These are phyloP conservation scores for Leonotis leonurus DNA, from an alignment of 257 asterid species.

Conservation along the genomic window DNA sequence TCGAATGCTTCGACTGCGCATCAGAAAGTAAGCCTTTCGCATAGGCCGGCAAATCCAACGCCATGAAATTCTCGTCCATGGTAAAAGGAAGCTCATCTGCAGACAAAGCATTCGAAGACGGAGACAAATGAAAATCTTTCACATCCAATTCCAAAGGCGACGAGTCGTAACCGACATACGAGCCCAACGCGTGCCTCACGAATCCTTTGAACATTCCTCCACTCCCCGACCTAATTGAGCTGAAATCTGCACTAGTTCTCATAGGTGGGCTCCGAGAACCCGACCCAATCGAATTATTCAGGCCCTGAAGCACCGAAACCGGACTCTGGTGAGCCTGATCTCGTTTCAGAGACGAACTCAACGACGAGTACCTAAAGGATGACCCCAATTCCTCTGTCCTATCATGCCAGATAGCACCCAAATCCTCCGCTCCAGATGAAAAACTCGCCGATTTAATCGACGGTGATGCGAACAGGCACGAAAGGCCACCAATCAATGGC, in stretches of 20 bases:
- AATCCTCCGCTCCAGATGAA: conserved; percentile 52
- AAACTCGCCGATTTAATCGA: conserved; percentile 48
- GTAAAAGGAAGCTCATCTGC: conserved; percentile 75
- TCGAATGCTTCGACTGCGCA: conserved; percentile 65
- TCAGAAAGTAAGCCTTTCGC: conserved; percentile 60
- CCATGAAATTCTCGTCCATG: conserved; percentile 61
- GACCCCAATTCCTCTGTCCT: conserved; percentile 64
- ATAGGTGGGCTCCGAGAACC: conserved; percentile 48
- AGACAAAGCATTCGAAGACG: conserved; percentile 20
- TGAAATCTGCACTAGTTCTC: conserved; percentile 45
- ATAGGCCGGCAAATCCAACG: conserved; percentile 38
- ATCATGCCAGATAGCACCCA: conserved; percentile 76
- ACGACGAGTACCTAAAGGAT: conserved; percentile 60
- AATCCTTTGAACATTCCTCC: conserved; percentile 60
- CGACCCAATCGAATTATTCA: conserved; percentile 44
- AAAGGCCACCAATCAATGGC: conserved; percentile 50
- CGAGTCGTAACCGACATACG: conserved; percentile 62
- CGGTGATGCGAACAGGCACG: conserved; percentile 56
- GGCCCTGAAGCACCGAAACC: conserved; percentile 83
- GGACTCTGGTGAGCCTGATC: conserved; percentile 85
- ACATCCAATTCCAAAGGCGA: conserved; percentile 34
- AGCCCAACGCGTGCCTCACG: conserved; percentile 64
- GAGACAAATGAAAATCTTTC: conserved; percentile 26
- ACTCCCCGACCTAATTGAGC: conserved; percentile 41
- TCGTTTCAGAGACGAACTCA: conserved; percentile 57